A percentile compares a stretch with the other conserved stretches of the same genome.
These are phyloP conservation scores for Trichoderma gamsii DNA, from an alignment of 495 filamentous ascomycete genomes.

Conservation along the genomic window DNA sequence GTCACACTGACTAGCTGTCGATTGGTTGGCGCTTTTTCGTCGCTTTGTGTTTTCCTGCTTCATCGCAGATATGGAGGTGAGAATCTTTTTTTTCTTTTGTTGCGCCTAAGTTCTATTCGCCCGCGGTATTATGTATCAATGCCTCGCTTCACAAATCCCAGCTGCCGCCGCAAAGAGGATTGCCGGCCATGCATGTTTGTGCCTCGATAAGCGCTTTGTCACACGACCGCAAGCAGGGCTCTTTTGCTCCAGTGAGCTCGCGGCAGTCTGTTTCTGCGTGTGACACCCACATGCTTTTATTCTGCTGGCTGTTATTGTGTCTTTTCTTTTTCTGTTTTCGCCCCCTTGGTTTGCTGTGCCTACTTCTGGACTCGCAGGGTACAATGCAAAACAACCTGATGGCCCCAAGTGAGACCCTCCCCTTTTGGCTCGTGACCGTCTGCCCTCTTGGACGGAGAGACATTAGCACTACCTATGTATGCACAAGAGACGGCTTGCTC, in stretches of 20 bases:
- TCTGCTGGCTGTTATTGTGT: background rate
- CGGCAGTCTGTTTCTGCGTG: background rate
- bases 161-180: background rate
- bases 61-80: slow-evolving; percentile 2
- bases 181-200: slow-evolving; percentile 1
- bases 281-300: background rate
- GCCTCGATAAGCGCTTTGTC: slow-evolving; percentile 11
- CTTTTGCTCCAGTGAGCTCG: slow-evolving; percentile 8
- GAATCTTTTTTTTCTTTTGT: background rate
- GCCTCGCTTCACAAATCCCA: background rate
- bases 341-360: background rate
- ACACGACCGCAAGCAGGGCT: background rate
- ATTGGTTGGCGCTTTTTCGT: background rate
- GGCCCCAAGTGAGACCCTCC: background rate
- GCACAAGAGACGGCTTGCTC: background rate
- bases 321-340: background rate
- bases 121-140: background rate
- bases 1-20: background rate
- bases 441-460: slow-evolving; percentile 2
- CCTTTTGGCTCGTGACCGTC: slow-evolving; percentile 2
- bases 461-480: background rate
- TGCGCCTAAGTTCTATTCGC: background rate
- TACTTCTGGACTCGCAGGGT: background rate
- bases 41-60: background rate
- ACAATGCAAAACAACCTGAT: background rate